phyloP scores from a whole-genome alignment of 108 stramenopile species.

The Nitzschia sp. region DNA sequence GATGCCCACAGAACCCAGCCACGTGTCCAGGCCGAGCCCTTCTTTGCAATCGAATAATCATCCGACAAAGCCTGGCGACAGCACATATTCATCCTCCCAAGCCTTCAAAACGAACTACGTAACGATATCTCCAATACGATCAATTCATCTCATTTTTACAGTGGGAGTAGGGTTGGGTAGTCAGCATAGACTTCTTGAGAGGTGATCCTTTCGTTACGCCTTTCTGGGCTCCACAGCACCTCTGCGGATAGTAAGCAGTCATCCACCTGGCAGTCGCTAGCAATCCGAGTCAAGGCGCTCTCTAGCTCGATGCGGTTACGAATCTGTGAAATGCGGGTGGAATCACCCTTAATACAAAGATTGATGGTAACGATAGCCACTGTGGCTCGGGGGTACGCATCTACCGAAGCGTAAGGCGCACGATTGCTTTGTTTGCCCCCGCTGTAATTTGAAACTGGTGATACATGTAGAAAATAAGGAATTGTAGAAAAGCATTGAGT shows the following conservation, averaged over 20 bases:
- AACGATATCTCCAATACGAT: too few relatives aligned
- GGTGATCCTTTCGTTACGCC: slow-evolving; percentile 36
- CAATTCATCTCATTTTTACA: too few relatives aligned
- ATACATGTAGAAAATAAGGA: not conserved
- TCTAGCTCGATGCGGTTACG: slow-evolving; percentile 42
- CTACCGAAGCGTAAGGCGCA: not conserved
- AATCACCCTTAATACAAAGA: slow-evolving; percentile 64
- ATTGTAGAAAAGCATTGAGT: too few relatives aligned
- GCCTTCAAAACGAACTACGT: too few relatives aligned
- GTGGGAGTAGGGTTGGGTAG: slow-evolving; percentile 24
- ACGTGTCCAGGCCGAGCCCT: too few relatives aligned
- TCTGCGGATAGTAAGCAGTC: slow-evolving; percentile 61
- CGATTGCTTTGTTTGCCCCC: not conserved
- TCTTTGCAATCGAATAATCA: too few relatives aligned
- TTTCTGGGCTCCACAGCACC: slow-evolving; percentile 66
- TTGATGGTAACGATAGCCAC: slow-evolving; percentile 60
- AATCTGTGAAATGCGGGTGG: slow-evolving; percentile 36
- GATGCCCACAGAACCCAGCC: too few relatives aligned
- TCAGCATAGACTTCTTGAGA: slow-evolving; percentile 25
- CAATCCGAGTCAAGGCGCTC: slow-evolving; percentile 52
- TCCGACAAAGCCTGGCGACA: too few relatives aligned
- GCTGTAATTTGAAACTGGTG: not conserved
- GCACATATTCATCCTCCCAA: too few relatives aligned
- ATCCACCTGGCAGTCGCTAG: slow-evolving; percentile 55
- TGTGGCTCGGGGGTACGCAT: slow-evolving; percentile 41